Percentiles rank a stretch among this genome's conserved stretches.
These are phyloP conservation scores for Camptophora hylomeconis DNA, from an alignment of 2,329 filamentous ascomycete species.

Conservation along the genomic window DNA sequence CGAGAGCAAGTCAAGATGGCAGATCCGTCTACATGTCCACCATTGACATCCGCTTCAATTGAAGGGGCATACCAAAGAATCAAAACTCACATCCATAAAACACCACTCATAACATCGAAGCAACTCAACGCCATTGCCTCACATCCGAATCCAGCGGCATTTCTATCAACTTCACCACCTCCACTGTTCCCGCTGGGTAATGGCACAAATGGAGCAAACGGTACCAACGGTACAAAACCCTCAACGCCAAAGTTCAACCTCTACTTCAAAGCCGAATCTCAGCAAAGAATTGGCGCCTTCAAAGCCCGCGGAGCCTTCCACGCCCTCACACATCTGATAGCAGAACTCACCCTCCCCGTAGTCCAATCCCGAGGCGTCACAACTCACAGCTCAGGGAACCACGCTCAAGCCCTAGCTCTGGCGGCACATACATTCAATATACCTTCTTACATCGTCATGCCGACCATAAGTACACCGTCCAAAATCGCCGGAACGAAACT, in stretches of 20 bases:
- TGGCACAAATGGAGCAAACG: slow-evolving; percentile 23
- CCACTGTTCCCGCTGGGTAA: slow-evolving; percentile 15
- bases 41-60: slow-evolving; percentile 62
- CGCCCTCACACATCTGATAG: slow-evolving; percentile 57
- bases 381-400: slow-evolving; percentile 74
- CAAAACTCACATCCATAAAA: slow-evolving; percentile 62
- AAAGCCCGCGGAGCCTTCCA: slow-evolving; percentile 87
- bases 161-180: slow-evolving; percentile 12
- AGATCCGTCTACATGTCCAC: slow-evolving; percentile 35
- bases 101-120: slow-evolving; percentile 67
- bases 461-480: slow-evolving; percentile 64
- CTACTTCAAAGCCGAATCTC: slow-evolving; percentile 94
- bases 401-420: slow-evolving; percentile 82
- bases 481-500: slow-evolving; percentile 74
- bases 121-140: slow-evolving; percentile 67
- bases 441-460: slow-evolving; percentile 85
- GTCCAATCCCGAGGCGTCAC: slow-evolving; percentile 59
- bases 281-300: slow-evolving; percentile 83
- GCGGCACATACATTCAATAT: slow-evolving; percentile 63
- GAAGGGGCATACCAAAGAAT: slow-evolving; percentile 60
- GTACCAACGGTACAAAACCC: background rate
- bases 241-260: slow-evolving; percentile 50
- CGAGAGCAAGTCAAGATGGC: no score
- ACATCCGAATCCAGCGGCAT: slow-evolving; percentile 41
- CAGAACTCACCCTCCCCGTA: slow-evolving; percentile 47